These are phyloP conservation scores for Taxillus chinensis DNA, from an alignment of 164 flowering plant species.

Conservation along the genomic window DNA sequence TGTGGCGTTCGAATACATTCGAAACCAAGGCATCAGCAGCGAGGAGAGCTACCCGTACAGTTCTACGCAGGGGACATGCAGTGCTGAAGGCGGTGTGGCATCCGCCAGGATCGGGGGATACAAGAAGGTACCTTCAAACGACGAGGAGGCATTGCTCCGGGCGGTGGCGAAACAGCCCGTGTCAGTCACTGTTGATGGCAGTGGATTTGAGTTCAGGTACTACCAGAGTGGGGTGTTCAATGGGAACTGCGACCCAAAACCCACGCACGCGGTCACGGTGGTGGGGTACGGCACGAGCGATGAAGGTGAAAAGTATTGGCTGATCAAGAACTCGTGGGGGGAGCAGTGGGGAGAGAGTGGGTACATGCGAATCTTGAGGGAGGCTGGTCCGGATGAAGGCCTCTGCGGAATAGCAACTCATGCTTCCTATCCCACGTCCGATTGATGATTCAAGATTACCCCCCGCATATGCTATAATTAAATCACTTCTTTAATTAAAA, in stretches of 20 bases:
- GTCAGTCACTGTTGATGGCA: slow-evolving; percentile 22
- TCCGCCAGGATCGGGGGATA: slow-evolving; percentile 3
- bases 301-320: slow-evolving; percentile 66
- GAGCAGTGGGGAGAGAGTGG: slow-evolving; percentile 72
- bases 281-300: slow-evolving; percentile 71
- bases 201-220: slow-evolving; percentile 14
- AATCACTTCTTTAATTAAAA: too few relatives aligned
- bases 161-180: slow-evolving; percentile 23
- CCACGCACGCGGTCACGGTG: slow-evolving; percentile 71
- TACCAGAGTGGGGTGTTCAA: slow-evolving; percentile 13
- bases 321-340: slow-evolving; percentile 92
- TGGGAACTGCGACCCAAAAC: slow-evolving; percentile 24
- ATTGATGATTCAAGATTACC: slow-evolving; percentile 10
- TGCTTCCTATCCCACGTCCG: slow-evolving; percentile 23
- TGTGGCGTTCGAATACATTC: neutral
- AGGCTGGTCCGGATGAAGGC: neutral
- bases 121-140: slow-evolving; percentile 13
- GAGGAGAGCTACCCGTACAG: neutral
- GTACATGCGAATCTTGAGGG: slow-evolving; percentile 58
- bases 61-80: neutral
- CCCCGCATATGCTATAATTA: slow-evolving; percentile 42
- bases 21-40: neutral
- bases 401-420: slow-evolving; percentile 13
- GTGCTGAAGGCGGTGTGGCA: neutral
- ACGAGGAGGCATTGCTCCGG: slow-evolving; percentile 15